Percentiles rank a stretch among this genome's conserved stretches.
Conservation (phyloP, 2,329 filamentous ascomycete genomes). For the Fonsecaea pedrosoi region DNA sequence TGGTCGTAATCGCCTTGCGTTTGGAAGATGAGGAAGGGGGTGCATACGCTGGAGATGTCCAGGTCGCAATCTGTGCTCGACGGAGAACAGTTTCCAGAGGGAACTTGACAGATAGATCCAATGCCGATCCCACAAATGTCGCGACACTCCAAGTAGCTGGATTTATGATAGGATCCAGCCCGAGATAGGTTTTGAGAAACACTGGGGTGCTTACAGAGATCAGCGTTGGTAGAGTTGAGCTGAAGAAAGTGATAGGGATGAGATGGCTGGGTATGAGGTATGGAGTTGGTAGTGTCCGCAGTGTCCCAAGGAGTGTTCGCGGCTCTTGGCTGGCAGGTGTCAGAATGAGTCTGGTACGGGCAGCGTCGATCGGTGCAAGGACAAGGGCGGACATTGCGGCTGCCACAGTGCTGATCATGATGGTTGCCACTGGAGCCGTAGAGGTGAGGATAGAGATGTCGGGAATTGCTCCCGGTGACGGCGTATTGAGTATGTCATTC, state of each 20-base stretch:
- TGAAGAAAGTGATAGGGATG: constrained; percentile 81
- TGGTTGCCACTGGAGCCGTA: constrained; percentile 79
- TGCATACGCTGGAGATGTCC: constrained; percentile 56
- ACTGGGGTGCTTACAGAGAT: constrained; percentile 83
- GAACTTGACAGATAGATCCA: constrained; percentile 83
- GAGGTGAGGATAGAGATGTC: constrained; percentile 74
- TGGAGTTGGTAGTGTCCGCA: constrained; percentile 73
- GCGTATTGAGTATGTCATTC: constrained; percentile 58
- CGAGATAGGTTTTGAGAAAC: constrained; percentile 81
- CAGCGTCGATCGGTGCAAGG: constrained; percentile 85
- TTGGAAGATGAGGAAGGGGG: constrained; percentile 51
- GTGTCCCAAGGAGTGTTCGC: constrained; percentile 76
- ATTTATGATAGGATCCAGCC: constrained; percentile 80
- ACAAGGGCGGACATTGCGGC: constrained; percentile 76
- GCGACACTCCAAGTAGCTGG: constrained; percentile 81
- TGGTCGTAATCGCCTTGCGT: constrained; percentile 65
- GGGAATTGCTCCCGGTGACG: constrained; percentile 50
- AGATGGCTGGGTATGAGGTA: constrained; percentile 74
- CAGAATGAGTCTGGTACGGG: constrained; percentile 84
- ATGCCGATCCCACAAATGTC: constrained; percentile 79
- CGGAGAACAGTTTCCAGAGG: constrained; percentile 91
- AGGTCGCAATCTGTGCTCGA: constrained; percentile 80
- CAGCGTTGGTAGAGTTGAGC: constrained; percentile 82
- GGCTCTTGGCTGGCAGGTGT: constrained; percentile 78
- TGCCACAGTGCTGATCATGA: constrained; percentile 73